Evolutionary conservation across 129 eudicot genomes (phyloP), one percentile per base, ranked within the genome.

Genomic region (Tagetes patula): DNA sequence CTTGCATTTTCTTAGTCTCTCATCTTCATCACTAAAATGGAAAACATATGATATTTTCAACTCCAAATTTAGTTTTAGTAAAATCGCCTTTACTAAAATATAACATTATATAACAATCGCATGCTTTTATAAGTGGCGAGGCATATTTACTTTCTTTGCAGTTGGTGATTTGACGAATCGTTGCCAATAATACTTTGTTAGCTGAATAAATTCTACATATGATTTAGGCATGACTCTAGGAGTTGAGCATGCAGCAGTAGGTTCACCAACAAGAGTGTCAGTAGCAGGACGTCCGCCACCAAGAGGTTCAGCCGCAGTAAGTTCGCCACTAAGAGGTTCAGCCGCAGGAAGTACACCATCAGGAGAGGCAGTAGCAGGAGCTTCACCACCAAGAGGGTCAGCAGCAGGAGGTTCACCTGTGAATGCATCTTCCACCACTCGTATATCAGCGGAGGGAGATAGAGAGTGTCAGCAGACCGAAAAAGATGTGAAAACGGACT

Each of bases 371-470:
- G 41, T 39, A 39, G 41, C 41, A 39, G 41, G 3, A 39, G 4
- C 41, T 39, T 2, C 4, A 2, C 4, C 41, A 39, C 41, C 41
- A 20, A 20, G 27, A 20, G 27, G 27, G 27, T 20, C 52, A 3
- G 52, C 52, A 47, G 52, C 52, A 47, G 13, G n/a, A 8, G 52
- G 6, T 53, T 53, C 59, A 53, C 59, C 59, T 1, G 59, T 53
- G 59, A 53, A 53, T 53, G 59, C 59, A 53, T 53, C 59, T 53
- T 53, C 59, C 59, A 53, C 59, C 10, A 53, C 59, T 53, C 59
- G 59, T 6, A 12, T 53, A 14, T 53, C 59, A 53, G 9, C 32
- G 8, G 58, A 53, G 33, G 59, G 58, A 52, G 58, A n/a, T 5
- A 5, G 32, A 52, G 58, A 52, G 4, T 11, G 7, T 14, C 31